Base-by-base conservation (phyloP, 2,329 filamentous ascomycete genomes). In the Graphiopsis chlorocephala region DNA sequence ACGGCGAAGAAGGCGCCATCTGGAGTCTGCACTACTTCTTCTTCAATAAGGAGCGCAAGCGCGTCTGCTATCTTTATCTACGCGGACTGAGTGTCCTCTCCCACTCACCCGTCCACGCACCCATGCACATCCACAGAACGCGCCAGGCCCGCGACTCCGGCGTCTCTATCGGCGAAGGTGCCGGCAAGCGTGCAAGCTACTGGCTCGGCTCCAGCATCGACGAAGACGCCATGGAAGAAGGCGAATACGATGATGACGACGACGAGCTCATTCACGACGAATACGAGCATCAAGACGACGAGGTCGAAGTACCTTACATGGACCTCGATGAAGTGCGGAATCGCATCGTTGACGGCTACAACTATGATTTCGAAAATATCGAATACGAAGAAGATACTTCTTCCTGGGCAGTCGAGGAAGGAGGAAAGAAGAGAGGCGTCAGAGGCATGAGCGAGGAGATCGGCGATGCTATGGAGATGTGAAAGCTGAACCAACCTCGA, bases 11-110 rank as follows among this genome's bases (percentile, higher is more conserved):
- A 74, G 91, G 92, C 67, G 90, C 93, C 11, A 93, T 99, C 68
- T 99, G 94, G 94, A 93, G 91, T 58, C 84, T 93, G 68, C 93
- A 98, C 77, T 97, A 96, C 78, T 97, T 99, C 82, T 96, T 98
- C 78, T 98, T 97, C 85, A 97, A 96, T 82, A 94, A 94, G 73
- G 83, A 88, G 28, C 85, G 90, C 74, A 98, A 98, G 81, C 88
- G 95, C 48, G 94, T 99, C 20, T 93, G 92, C 66, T 99, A 99
- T 76, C 81, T 99, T 53, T 96, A 97, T 74, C 86, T 97, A 53
- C 90, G 94, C 67, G 93, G 92, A n/a, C 87, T 97, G 53, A 94
- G 87, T 65, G 89, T 90, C 70, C 88, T 90, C 73, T 90, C 82
- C 68, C 87, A 83, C 75, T 88, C 84, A 67, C 90, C 84, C 53